phyloP scores from a whole-genome alignment of 352 stramenopile species.

The Phytophthora macrochlamydospora region DNA sequence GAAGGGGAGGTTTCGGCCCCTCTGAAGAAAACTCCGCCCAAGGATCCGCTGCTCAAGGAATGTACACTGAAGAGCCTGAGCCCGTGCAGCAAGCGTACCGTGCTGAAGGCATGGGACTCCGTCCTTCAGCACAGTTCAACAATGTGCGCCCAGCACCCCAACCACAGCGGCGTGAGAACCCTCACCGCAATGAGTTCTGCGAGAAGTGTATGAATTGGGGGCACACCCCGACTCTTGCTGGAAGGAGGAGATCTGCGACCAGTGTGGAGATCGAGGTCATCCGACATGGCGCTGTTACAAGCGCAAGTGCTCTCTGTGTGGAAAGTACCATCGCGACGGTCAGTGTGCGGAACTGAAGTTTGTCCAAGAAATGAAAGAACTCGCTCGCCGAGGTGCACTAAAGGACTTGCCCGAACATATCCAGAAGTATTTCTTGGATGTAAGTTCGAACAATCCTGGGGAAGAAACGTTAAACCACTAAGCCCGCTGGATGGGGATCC shows the following conservation, averaged over 20 bases:
- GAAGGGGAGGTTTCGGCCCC: too few relatives aligned
- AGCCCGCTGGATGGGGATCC: too few relatives aligned
- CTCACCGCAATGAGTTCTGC: neutral
- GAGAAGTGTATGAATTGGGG: neutral
- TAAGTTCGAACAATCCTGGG: neutral
- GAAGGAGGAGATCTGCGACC: neutral
- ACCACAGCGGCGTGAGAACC: neutral
- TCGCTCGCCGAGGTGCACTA: neutral
- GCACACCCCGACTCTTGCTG: neutral
- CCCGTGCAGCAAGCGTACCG: too few relatives aligned
- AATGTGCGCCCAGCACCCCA: neutral
- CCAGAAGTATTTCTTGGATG: neutral
- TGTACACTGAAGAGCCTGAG: too few relatives aligned
- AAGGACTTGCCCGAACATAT: neutral
- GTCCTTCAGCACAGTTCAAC: too few relatives aligned
- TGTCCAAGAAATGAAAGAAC: neutral
- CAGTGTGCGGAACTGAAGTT: neutral
- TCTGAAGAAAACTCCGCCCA: too few relatives aligned
- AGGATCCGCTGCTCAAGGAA: too few relatives aligned
- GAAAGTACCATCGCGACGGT: neutral
- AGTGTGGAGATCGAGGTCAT: neutral
- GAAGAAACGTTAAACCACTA: too few relatives aligned
- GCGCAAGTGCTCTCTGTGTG: neutral
- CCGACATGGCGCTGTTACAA: neutral
- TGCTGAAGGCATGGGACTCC: too few relatives aligned